Conservation (phyloP, 176 grass and related monocot species). For the Phoenix dactylifera region DNA sequence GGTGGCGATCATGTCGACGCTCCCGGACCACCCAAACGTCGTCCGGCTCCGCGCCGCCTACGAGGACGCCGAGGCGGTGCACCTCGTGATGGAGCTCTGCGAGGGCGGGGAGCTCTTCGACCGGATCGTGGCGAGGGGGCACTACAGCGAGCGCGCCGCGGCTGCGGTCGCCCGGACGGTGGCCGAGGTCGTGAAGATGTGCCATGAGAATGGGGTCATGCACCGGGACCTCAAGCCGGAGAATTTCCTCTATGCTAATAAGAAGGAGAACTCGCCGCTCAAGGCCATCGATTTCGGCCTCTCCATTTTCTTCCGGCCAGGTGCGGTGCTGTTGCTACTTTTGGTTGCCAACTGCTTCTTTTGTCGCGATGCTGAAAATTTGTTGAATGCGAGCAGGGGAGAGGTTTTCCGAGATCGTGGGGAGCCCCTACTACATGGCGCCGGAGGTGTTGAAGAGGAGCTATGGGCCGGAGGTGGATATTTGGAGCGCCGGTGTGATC, state of each 20-base stretch:
- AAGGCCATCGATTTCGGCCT: constrained; percentile 98
- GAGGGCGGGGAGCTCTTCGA: constrained; percentile 85
- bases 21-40: too few species aligned
- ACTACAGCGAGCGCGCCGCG: constrained; percentile 67
- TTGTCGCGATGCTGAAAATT: too few species aligned
- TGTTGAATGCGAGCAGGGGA: constrained; percentile 41
- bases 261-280: constrained; percentile 81
- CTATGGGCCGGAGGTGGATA: constrained; percentile 93
- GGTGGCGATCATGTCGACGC: too few species aligned
- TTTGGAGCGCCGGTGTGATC: constrained; percentile 99
- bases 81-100: constrained; percentile 94
- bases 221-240: constrained; percentile 97
- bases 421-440: constrained; percentile 99
- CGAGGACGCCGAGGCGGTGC: too few species aligned
- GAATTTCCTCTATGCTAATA: constrained; percentile 84
- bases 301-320: constrained; percentile 84
- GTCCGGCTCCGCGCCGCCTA: too few species aligned
- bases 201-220: constrained; percentile 92
- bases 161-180: too few species aligned
- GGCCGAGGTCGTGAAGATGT: constrained; percentile 35
- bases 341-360: neutral
- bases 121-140: constrained; percentile 56
- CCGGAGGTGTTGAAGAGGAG: constrained; percentile 92
- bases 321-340: constrained; percentile 9
- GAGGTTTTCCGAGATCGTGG: constrained; percentile 81